Conservation (phyloP, 306 rosid genomes). For the Citrullus colocynthis region DNA sequence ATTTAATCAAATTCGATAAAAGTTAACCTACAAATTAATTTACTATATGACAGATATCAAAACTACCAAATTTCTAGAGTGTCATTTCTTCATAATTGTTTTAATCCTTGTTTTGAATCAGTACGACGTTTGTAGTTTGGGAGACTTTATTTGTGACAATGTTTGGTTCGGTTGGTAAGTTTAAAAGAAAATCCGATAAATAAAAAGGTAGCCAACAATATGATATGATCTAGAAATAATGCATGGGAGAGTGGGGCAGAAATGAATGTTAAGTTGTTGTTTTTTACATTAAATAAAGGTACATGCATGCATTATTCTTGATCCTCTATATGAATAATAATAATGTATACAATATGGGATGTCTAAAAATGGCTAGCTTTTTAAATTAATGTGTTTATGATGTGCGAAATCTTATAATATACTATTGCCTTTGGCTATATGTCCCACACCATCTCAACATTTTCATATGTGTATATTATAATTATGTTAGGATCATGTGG, state of each 20-base stretch:
- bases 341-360: slow-evolving; percentile 2
- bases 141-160: too few species aligned
- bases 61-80: too few species aligned
- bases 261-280: neutral
- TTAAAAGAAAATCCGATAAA: neutral
- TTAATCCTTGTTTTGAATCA: too few species aligned
- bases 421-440: neutral
- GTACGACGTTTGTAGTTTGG: too few species aligned
- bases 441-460: neutral
- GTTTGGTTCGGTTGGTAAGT: neutral
- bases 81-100: too few species aligned
- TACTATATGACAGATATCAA: too few species aligned
- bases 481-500: neutral
- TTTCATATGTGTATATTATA: neutral
- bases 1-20: too few species aligned
- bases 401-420: neutral
- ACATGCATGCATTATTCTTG: neutral
- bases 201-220: neutral
- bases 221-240: neutral
- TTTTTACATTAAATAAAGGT: neutral
- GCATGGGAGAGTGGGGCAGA: neutral
- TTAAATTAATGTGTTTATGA: neutral
- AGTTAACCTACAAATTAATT: too few species aligned
- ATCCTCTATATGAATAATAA: neutral
- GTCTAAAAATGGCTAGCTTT: neutral